phyloP scores from a whole-genome alignment of 495 filamentous ascomycete genomes.

The Neurospora sp. region DNA sequence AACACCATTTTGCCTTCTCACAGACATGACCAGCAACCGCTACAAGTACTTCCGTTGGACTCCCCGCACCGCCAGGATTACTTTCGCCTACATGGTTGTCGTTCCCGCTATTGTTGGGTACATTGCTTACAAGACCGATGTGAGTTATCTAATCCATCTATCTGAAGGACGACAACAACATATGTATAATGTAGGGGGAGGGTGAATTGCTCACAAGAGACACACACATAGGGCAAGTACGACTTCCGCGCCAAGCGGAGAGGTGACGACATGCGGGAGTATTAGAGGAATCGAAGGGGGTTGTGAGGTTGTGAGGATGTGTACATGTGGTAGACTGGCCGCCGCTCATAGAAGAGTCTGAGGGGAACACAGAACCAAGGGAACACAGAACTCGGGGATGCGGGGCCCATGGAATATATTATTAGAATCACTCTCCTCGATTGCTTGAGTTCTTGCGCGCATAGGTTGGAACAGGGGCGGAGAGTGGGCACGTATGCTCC shows the following conservation, averaged over 20 bases:
- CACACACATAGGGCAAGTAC: constrained; percentile 61
- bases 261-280: constrained; percentile 72
- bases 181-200: not conserved
- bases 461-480: not conserved
- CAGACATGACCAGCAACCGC: constrained; percentile 78
- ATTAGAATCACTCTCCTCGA: not conserved
- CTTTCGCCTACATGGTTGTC: constrained; percentile 59
- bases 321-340: constrained; percentile 18
- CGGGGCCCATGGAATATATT: not conserved
- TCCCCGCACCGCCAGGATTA: constrained; percentile 65
- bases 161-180: not conserved
- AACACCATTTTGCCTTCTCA: not conserved
- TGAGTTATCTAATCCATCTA: constrained; percentile 37
- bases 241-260: constrained; percentile 78
- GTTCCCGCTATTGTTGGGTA: constrained; percentile 62
- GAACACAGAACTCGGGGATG: not conserved
- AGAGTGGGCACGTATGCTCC: not conserved
- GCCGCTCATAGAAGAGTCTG: not conserved
- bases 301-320: not conserved
- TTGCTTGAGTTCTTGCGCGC: not conserved
- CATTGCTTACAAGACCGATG: constrained; percentile 68
- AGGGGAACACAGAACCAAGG: not conserved
- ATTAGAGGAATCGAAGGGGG: not conserved
- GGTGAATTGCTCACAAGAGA: not conserved
- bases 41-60: constrained; percentile 96